Base-by-base conservation (phyloP, 441 rosid genomes). In the Populus hybrid region DNA sequence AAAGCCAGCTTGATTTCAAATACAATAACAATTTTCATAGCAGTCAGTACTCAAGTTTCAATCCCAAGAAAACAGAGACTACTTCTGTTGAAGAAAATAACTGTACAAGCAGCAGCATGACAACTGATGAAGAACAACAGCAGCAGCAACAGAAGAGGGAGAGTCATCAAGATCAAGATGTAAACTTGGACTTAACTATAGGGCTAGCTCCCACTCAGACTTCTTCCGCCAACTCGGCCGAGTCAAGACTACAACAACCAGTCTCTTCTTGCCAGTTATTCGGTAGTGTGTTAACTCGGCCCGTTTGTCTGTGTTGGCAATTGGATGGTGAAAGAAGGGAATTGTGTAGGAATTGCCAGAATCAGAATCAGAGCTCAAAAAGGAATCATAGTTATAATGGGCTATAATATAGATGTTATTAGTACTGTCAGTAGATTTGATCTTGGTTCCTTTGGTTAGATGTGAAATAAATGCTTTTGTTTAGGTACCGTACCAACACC, bases 261-360 rank as follows among this genome's bases (percentile, higher is more conserved):
- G 69, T 71, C 65, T 26, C 78, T 65, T 18, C 28, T 8, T 9
- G 23, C 21, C 77, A 19, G 34, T 59, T 73, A 38, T 61, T 36
- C 40, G 75, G 63, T 0, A 63, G 32, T 11, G n/a, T 19, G 75
- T 82, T 80, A 67, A 72, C 80, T n/a, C 72, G 81, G 36, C 59
- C 77, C 6, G 88, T 85, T 78, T 91, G 94, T 79, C 81, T 85
- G 79, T 88, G 91, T 69, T 89, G 86, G 78, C 90, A 87, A 50
- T 69, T 88, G 76, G 91, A 90, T 74, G 80, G 53, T 76, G 81
- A 75, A 35, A 78, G 82, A 50, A 40, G 82, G 40, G 90, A 85
- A 79, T 70, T 86, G 69, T 93, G 94, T 83, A 85, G 82, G 71
- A 72, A 72, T 67, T 80, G 82, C 42, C 76, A 67, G 72, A 72